phyloP scores from a whole-genome alignment of 148 eudicot species.

The Chenopodium suecicum region DNA sequence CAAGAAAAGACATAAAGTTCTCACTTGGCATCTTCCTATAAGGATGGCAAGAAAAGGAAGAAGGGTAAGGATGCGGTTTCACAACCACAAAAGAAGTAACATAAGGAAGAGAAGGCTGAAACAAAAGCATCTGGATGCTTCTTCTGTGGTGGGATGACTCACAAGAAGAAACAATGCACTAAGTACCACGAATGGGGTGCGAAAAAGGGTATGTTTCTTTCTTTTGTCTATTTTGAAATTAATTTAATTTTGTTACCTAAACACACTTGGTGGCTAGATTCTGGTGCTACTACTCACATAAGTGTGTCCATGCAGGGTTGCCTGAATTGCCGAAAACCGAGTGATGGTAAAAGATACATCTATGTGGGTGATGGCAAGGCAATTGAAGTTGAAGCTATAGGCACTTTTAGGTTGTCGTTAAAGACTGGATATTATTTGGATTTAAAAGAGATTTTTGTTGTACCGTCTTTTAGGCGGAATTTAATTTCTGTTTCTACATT shows the following conservation, averaged over 20 bases:
- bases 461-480: constrained; percentile 12
- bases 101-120: too few relatives aligned
- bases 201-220: neutral
- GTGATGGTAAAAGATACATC: too few relatives aligned
- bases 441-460: constrained; percentile 9
- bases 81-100: too few relatives aligned
- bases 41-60: too few relatives aligned
- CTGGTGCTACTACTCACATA: neutral
- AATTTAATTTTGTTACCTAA: constrained; percentile 2
- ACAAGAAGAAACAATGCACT: neutral
- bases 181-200: neutral
- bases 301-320: neutral
- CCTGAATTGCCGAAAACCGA: neutral
- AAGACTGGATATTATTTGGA: neutral
- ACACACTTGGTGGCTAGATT: constrained; percentile 2
- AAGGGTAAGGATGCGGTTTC: too few relatives aligned
- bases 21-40: neutral
- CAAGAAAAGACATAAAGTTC: neutral
- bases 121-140: neutral
- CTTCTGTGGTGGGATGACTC: neutral
- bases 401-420: too few relatives aligned
- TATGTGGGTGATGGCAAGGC: too few relatives aligned
- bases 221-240: neutral
- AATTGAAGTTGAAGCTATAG: too few relatives aligned
- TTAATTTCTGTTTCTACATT: constrained; percentile 6